These are phyloP conservation scores for Helianthus tuberosus DNA, from an alignment of 129 eudicot genomes.

Conservation along the genomic window DNA sequence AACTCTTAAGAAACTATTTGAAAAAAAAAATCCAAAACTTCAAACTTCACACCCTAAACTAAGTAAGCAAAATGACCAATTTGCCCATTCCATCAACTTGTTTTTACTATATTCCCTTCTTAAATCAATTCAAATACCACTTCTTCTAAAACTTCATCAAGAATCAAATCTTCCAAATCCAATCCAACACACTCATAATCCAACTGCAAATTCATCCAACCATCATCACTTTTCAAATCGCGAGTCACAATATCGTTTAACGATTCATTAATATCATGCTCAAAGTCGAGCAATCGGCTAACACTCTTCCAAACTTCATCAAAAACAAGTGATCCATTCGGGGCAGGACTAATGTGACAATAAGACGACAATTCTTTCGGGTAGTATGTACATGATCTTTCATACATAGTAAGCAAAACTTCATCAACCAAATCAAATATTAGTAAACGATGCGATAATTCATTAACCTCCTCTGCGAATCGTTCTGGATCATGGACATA, in stretches of 20 bases:
- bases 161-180: conserved; percentile 71
- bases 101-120: background rate
- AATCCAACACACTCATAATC: conserved; percentile 62
- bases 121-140: conserved; percentile 30
- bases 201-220: conserved; percentile 84
- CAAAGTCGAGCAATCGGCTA: conserved; percentile 31
- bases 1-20: too few species aligned
- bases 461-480: conserved; percentile 35
- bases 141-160: conserved; percentile 66
- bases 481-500: conserved; percentile 53
- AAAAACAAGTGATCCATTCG: conserved; percentile 39
- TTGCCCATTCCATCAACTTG: background rate
- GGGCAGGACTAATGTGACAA: conserved; percentile 42
- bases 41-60: conserved; percentile 15
- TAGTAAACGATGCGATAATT: conserved; percentile 51
- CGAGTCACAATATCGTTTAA: conserved; percentile 40
- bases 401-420: conserved; percentile 47
- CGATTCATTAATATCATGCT: conserved; percentile 39
- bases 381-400: conserved; percentile 62
- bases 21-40: too few species aligned
- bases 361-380: conserved; percentile 60
- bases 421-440: conserved; percentile 74
- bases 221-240: conserved; percentile 53
- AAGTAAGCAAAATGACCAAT: conserved; percentile 13
- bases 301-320: conserved; percentile 53